Conservation (phyloP, 176 grass and related monocot species). For the Zea luxurians region DNA sequence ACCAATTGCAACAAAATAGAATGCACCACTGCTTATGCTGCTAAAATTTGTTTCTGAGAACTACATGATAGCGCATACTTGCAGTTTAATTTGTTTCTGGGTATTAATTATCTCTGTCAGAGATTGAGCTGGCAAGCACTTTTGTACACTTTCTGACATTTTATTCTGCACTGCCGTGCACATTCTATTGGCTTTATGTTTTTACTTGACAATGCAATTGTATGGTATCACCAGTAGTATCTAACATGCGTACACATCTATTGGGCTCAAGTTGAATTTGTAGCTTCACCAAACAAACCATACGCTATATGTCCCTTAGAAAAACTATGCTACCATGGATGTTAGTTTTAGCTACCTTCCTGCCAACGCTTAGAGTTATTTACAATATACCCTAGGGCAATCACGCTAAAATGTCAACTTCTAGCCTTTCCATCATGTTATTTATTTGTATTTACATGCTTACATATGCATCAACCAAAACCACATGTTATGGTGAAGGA, state of each 20-base stretch:
- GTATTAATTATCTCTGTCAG: too few species aligned
- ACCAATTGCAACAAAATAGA: too few species aligned
- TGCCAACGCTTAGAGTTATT: slow-evolving; percentile 9
- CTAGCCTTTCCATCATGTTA: slow-evolving; percentile 1
- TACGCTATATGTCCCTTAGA: background rate
- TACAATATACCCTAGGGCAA: slow-evolving; percentile 20
- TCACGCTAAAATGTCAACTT: slow-evolving; percentile 19
- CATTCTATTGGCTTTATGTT: background rate
- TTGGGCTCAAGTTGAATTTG: slow-evolving; percentile 9
- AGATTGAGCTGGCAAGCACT: too few species aligned
- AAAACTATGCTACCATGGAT: background rate
- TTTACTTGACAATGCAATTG: slow-evolving; percentile 1
- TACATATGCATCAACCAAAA: background rate
- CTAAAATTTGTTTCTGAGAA: too few species aligned
- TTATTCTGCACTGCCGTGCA: too few species aligned
- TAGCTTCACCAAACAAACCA: background rate
- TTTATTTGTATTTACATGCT: slow-evolving; percentile 11
- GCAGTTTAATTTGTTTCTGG: too few species aligned
- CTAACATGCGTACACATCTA: slow-evolving; percentile 4
- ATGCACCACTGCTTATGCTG: too few species aligned
- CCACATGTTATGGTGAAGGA: slow-evolving; percentile 13
- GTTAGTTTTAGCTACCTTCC: slow-evolving; percentile 25
- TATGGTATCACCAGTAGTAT: background rate
- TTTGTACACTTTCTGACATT: too few species aligned
- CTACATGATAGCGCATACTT: too few species aligned